phyloP scores from a whole-genome alignment of 257 asterid species.

The Fraxinus excelsior region DNA sequence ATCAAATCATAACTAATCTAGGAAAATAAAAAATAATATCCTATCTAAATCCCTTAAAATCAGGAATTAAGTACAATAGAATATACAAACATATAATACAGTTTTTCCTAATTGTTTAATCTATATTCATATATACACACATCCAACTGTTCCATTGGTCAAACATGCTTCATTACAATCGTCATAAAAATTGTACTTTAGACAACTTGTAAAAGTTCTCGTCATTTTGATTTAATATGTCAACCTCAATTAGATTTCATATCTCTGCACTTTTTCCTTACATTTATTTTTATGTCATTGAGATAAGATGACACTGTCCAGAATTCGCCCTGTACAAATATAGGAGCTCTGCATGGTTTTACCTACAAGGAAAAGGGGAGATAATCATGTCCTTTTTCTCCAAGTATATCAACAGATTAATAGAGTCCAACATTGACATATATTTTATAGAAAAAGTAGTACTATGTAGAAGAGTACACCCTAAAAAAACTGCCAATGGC shows the following conservation, averaged over 20 bases:
- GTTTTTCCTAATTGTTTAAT: too few species aligned
- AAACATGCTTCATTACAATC: too few species aligned
- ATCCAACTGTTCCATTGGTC: too few species aligned
- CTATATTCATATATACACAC: too few species aligned
- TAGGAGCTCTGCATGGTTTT: neutral
- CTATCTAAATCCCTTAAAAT: too few species aligned
- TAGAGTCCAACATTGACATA: neutral
- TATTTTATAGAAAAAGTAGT: neutral
- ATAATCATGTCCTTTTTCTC: neutral
- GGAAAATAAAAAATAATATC: too few species aligned
- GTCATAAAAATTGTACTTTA: neutral
- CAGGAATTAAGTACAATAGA: too few species aligned
- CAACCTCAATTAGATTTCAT: neutral
- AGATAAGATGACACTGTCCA: neutral
- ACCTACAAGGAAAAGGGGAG: neutral
- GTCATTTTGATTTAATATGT: neutral
- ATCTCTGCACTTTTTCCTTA: neutral
- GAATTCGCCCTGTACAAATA: too few species aligned
- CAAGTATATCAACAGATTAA: neutral
- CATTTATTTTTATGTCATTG: neutral
- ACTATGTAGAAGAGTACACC: neutral
- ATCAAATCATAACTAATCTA: too few species aligned
- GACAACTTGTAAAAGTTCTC: neutral
- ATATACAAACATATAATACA: too few species aligned
- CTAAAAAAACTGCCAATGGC: neutral